A percentile compares a stretch with the other conserved stretches of the same genome.
Evolutionary conservation across 805 yeast genomes (phyloP).

Genomic region (Saccharomycopsis vini): DNA sequence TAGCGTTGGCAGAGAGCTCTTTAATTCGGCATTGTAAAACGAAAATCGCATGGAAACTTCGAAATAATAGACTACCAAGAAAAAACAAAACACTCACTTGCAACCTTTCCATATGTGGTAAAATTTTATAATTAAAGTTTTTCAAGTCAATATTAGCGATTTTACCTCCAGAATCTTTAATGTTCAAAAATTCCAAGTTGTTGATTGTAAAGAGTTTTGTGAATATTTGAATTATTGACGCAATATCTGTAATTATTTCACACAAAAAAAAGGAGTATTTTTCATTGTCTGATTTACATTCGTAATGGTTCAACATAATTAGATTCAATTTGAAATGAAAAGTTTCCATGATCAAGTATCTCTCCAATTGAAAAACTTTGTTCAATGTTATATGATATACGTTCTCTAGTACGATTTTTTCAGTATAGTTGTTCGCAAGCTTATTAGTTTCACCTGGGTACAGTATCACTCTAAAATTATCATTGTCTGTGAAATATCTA

Average conservation of each 20-base stretch:
- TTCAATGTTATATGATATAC: background rate
- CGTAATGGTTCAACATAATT: slow-evolving; percentile 4
- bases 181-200: slow-evolving; percentile 3
- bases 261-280: background rate
- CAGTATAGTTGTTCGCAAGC: background rate
- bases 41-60: background rate
- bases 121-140: background rate
- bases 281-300: background rate
- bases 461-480: slow-evolving; percentile 2
- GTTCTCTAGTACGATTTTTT: background rate
- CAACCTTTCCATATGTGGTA: background rate
- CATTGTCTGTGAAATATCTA: background rate
- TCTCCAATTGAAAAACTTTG: slow-evolving; percentile 4
- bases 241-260: background rate
- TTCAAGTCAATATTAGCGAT: background rate
- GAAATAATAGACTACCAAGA: background rate
- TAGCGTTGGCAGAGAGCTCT: too few species aligned
- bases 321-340: slow-evolving; percentile 4
- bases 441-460: too few species aligned
- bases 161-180: too few species aligned
- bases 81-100: background rate
- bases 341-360: background rate
- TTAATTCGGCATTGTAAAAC: background rate
- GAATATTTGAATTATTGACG: background rate
- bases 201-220: background rate